Evolutionary conservation across 345 rosid genomes (phyloP), one percentile per base, ranked within the genome.

Genomic region (Aquilaria yunnanensis): DNA sequence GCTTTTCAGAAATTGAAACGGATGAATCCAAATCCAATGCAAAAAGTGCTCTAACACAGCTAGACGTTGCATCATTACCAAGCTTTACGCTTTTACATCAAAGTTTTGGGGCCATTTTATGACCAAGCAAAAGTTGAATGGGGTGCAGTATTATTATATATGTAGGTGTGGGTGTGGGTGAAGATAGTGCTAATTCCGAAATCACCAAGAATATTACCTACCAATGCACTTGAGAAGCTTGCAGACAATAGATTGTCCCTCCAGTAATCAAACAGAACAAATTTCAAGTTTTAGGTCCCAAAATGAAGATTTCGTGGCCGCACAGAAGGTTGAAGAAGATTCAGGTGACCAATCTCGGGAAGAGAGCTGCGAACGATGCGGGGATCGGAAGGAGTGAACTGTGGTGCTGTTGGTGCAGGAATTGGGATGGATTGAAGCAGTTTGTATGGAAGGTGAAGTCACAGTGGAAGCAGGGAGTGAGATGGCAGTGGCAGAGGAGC

Each of bases 401-500:
- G 2, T 10, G 23, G 48, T 2, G 59, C 5, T 37, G 8, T 46
- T 67, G 77, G 56, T 67, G 75, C 62, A 56, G 53, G 2, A 75
- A 57, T 58, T 46, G 70, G 0, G 37, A 78, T 1, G 59, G 59
- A 32, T 67, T 60, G 60, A 79, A 72, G 53, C 69, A 72, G 62
- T 51, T 78, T 32, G 63, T 63, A 54, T 70, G 73, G 80, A 75
- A 74, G 60, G 12, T 75, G 10, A 79, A 75, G 58, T 67, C 80
- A 54, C 75, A 69, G 67, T 79, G 72, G 65, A 65, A 63, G 67
- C 60, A 54, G 57, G 29, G 67, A 46, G 64, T 51, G 73, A 69
- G 70, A 16, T 54, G 55, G 62, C 60, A 67, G 23, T 37, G 66
- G 45, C 54, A 60, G 23, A 47, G 66, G 45, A 69, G 53, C 30